Evolutionary conservation across 2,329 filamentous ascomycete genomes (phyloP).

Genomic region (Aspergillus oerlinghausenensis): DNA sequence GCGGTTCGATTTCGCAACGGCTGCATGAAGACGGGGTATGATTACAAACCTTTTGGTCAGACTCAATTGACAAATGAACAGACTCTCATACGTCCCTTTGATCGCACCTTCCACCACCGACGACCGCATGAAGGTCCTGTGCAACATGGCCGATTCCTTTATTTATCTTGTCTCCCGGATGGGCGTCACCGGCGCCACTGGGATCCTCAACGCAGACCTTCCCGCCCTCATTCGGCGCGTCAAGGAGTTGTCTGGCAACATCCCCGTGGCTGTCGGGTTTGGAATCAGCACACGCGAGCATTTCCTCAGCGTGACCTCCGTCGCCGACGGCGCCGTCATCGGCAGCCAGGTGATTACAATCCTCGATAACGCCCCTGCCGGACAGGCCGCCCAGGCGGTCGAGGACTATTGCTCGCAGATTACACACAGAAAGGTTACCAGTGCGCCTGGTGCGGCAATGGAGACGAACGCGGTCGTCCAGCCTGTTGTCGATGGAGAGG

Average conservation of each 20-base stretch:
- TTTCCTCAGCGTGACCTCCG: constrained; percentile 71
- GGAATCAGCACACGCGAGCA: constrained; percentile 91
- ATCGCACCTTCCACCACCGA: constrained; percentile 90
- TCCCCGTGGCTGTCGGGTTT: constrained; percentile 85
- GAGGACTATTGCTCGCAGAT: constrained; percentile 78
- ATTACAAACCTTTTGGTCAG: constrained; percentile 16
- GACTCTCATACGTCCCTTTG: constrained; percentile 85
- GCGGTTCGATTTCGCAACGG: constrained; percentile 83
- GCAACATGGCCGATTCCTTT: constrained; percentile 91
- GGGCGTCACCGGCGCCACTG: constrained; percentile 85
- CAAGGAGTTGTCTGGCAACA: constrained; percentile 80
- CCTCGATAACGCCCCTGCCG: constrained; percentile 60
- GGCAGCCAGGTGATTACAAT: constrained; percentile 87
- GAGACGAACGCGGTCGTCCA: not conserved
- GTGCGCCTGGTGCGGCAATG: constrained; percentile 37
- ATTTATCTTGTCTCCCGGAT: constrained; percentile 95
- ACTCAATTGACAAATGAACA: constrained; percentile 24
- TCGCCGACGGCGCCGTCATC: constrained; percentile 90
- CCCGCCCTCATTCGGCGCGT: constrained; percentile 74
- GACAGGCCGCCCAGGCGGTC: constrained; percentile 62
- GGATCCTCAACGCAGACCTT: constrained; percentile 72
- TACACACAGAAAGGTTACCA: constrained; percentile 43
- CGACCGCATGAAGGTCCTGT: constrained; percentile 83
- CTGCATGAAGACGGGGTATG: constrained; percentile 69
- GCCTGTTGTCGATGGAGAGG: constrained; percentile 19